phyloP scores from a whole-genome alignment of 2,329 filamentous ascomycete species.

The Exophiala calicioides region DNA sequence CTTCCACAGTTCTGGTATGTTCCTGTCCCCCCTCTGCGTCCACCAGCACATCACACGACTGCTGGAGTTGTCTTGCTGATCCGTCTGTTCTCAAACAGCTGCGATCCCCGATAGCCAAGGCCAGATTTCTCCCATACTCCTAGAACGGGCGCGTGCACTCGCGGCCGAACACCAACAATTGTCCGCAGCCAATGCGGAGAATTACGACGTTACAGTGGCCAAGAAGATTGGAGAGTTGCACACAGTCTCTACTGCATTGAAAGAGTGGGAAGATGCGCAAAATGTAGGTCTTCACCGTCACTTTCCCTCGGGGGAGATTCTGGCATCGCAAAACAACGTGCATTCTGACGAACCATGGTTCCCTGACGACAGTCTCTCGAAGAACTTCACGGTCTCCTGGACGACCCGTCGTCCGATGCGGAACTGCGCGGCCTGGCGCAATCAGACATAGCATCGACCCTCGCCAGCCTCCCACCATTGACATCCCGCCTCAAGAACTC shows the following conservation, averaged over 20 bases:
- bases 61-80: slow-evolving; percentile 3
- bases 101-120: slow-evolving; percentile 13
- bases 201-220: slow-evolving; percentile 58
- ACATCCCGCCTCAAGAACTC: slow-evolving; percentile 70
- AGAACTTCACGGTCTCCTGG: slow-evolving; percentile 75
- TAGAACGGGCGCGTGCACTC: slow-evolving; percentile 57
- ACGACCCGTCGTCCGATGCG: slow-evolving; percentile 63
- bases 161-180: slow-evolving; percentile 58
- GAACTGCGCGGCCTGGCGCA: slow-evolving; percentile 62
- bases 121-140: slow-evolving; percentile 50
- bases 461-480: slow-evolving; percentile 62
- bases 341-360: slow-evolving; percentile 13
- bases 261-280: slow-evolving; percentile 60
- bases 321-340: neutral
- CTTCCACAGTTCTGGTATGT: slow-evolving; percentile 33
- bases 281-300: slow-evolving; percentile 44
- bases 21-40: no score
- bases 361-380: slow-evolving; percentile 47
- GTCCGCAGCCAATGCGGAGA: slow-evolving; percentile 52
- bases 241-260: slow-evolving; percentile 53
- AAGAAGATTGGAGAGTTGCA: slow-evolving; percentile 59
- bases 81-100: no score
- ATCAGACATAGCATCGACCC: slow-evolving; percentile 71
- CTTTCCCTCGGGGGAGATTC: neutral
- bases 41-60: no score